These are phyloP conservation scores for Pinus tabuliformis DNA, from an alignment of 75 land plant genomes.

Conservation along the genomic window DNA sequence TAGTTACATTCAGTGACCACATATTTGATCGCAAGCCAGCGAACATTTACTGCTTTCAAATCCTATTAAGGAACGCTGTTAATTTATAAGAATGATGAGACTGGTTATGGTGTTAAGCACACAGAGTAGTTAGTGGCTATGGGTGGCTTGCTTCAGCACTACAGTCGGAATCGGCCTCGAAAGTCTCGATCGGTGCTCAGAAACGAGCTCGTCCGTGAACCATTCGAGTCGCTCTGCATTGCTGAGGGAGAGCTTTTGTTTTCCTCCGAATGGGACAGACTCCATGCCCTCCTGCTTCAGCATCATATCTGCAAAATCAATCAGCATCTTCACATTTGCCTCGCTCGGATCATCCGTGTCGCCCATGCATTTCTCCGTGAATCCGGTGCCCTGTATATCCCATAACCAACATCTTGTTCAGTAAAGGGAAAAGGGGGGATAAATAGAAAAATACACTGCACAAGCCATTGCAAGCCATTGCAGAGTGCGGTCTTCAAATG, in stretches of 20 bases:
- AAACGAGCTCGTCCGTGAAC: conserved; percentile 43
- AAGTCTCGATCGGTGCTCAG: conserved; percentile 20
- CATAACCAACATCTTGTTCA: too few species aligned
- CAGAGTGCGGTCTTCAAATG: neutral
- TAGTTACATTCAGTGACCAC: too few species aligned
- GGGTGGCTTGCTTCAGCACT: neutral
- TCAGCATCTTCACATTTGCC: conserved; percentile 14
- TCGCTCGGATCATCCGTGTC: conserved; percentile 23
- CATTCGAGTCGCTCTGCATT: conserved; percentile 38
- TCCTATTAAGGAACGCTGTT: too few species aligned
- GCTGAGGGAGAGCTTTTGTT: conserved; percentile 15
- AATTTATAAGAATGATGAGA: too few species aligned
- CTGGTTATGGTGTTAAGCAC: too few species aligned
- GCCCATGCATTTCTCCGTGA: conserved; percentile 10
- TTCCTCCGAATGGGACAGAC: conserved; percentile 35
- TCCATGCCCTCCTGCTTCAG: conserved; percentile 34
- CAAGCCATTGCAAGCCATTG: too few species aligned
- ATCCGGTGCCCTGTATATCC: neutral
- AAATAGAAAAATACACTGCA: neutral
- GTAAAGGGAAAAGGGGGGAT: neutral
- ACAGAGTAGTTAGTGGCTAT: too few species aligned
- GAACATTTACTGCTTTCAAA: too few species aligned
- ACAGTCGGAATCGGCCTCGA: conserved; percentile 22
- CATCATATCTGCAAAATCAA: conserved; percentile 24
- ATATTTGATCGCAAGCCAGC: too few species aligned